Evolutionary conservation across 306 rosid genomes (phyloP), one percentile per base, ranked within the genome.

Genomic region (Begonia peltatifolia): DNA sequence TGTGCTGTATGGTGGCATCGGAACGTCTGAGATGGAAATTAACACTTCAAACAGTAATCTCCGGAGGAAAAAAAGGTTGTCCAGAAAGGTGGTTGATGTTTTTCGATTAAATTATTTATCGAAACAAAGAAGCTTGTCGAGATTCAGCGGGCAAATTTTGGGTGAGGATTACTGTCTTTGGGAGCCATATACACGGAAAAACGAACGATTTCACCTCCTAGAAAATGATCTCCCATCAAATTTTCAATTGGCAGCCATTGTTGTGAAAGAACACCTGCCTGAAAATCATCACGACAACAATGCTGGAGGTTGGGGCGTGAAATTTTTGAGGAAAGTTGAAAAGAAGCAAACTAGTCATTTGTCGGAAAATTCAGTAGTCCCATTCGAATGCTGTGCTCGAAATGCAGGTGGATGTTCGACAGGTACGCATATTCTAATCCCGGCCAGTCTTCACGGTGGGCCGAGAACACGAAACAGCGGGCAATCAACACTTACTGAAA

Each of bases 241-340:
- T 79, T 78, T 79, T 55, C 95, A 92, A 69, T 62, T 81, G 78
- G 96, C 89, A 73, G 70, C 96, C 16, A 61, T 92, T 68, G 66
- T 92, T 47, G 81, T 73, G 55, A 92, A 78, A 70, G 84, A 81
- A 44, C 94, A 72, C 69, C 59, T 77, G 57, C 78, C 76, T 30
- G 42, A 42, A 52, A 70, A 64, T 50, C 59, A 65, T 41, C 65
- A n/a, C 15, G 69, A 60, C 11, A 64, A 63, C 22, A 72, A 74
- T 71, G 64, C 62, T 25, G 96, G 96, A 56, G 99, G 99, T 20
- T 92, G 99, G 99, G 99, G 99, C 43, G 66, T 87, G 71, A 87
- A 87, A 36, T 92, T 92, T 72, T 93, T 92, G 48, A 77, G 81
- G 70, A 87, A 77, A 72, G 53, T 63, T 38, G 76, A 75, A 57